Evolutionary conservation across 2,329 filamentous ascomycete genomes (phyloP), one percentile per base, ranked within the genome.

Genomic region (Fusarium sp.): DNA sequence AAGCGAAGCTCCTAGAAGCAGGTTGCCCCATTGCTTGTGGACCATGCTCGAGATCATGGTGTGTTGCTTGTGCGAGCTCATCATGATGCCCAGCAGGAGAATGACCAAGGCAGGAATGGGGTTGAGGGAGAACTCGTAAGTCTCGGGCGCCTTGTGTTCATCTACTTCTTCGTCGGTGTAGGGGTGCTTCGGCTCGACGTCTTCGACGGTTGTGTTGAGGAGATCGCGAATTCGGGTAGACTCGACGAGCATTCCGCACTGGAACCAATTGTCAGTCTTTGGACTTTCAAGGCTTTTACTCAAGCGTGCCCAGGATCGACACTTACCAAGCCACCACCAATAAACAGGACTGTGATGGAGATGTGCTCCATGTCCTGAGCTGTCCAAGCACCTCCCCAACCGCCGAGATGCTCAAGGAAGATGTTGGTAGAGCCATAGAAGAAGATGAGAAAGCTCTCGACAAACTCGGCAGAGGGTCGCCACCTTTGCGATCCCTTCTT

Each of bases 321-420:
- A 38, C 89, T 84, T 81, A 93, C 91, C 81, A 97, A 77, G 50
- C 96, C 95, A 71, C 94, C 95, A 59, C 95, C 95, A 68, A 97
- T 92, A 82, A 98, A 98, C 78, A 98, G 88, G 50, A 97, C 85
- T 0, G 95, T 94, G 74, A 98, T 97, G 11, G 93, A 95, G 50
- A 97, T 83, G 79, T 98, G 96, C 80, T 98, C 94, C 18, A 98
- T 82, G 77, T 98, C 95, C 65, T 91, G 87, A 0, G 93, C 81
- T 57, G 86, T 89, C 91, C 93, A 98, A 57, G 80, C 84, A 11
- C 83, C 81, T 33, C 91, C 92, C 85, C 88, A 90, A 55, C 86
- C 87, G 58, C 90, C 89, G 25, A 98, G 84, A 76, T 97, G 95
- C 79, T 98, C 95, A 29, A 98, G 84, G 79, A 97, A 97, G 62